These are phyloP conservation scores for Cladosporium phlei DNA, from an alignment of 2,329 filamentous ascomycete species.

Conservation along the genomic window DNA sequence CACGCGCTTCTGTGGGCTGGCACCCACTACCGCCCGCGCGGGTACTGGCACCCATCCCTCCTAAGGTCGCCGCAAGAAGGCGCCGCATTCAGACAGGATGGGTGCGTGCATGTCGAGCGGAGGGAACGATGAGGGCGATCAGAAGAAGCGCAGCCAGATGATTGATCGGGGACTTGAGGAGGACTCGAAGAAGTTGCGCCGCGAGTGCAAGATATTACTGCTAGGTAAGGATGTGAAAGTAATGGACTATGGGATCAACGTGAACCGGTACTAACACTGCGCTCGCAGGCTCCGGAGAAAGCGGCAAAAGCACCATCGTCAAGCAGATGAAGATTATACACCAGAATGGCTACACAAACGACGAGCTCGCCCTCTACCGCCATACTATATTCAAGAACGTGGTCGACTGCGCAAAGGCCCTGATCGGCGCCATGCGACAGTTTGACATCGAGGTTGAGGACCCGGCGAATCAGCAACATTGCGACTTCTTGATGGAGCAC, in stretches of 20 bases:
- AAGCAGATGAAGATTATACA: constrained; percentile 99
- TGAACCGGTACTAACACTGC: constrained; percentile 17
- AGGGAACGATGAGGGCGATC: constrained; percentile 75
- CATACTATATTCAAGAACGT: constrained; percentile 98
- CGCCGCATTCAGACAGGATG: constrained; percentile 52
- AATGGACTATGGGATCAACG: background rate
- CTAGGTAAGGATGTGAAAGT: constrained; percentile 58
- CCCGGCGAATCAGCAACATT: constrained; percentile 66
- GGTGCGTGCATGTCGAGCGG: constrained; percentile 90
- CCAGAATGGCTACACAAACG: constrained; percentile 91
- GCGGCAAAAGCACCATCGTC: constrained; percentile 97
- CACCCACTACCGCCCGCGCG: constrained; percentile 13
- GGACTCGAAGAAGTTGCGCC: constrained; percentile 83
- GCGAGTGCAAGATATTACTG: constrained; percentile 98
- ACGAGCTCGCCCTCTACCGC: constrained; percentile 90
- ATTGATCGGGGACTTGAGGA: constrained; percentile 94
- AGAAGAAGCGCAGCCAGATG: constrained; percentile 93
- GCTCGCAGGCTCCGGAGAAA: constrained; percentile 81
- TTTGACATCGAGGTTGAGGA: constrained; percentile 78
- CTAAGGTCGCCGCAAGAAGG: constrained; percentile 27
- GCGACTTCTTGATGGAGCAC: constrained; percentile 79
- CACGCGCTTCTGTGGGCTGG: constrained; percentile 10
- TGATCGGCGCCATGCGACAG: constrained; percentile 86
- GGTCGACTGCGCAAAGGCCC: constrained; percentile 89
- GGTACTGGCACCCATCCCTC: constrained; percentile 22